A percentile compares a stretch with the other conserved stretches of the same genome.
phyloP scores from a whole-genome alignment of 257 asterid genomes.

The Nicotiana benthamiana region DNA sequence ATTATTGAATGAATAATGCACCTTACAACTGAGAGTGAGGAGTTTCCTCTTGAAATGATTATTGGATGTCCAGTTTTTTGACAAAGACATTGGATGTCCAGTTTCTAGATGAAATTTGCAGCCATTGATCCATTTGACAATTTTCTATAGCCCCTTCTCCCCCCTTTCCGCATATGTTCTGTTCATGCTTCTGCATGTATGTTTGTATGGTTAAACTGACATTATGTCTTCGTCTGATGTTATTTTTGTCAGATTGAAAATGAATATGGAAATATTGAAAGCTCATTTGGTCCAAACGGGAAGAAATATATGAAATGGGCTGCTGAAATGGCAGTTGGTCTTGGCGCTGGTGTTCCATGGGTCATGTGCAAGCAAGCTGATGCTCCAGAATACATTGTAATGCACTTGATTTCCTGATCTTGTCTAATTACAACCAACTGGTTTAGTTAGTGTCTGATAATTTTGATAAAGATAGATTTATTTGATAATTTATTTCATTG shows the following conservation, averaged over 20 bases:
- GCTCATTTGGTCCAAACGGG: conserved; percentile 62
- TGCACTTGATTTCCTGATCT: conserved; percentile 16
- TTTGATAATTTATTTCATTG: not conserved
- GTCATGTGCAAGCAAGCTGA: conserved; percentile 93
- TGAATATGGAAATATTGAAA: conserved; percentile 87
- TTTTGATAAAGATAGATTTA: not conserved
- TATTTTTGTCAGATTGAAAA: conserved; percentile 67
- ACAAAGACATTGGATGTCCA: not conserved
- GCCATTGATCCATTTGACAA: not conserved
- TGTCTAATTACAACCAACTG: conserved; percentile 3
- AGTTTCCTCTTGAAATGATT: not conserved
- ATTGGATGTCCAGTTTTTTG: not conserved
- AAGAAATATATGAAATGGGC: conserved; percentile 83
- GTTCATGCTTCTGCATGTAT: not conserved
- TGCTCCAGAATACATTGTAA: conserved; percentile 89
- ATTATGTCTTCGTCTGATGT: not conserved
- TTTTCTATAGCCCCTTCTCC: not conserved
- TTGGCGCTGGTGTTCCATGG: conserved; percentile 97
- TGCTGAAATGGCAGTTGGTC: conserved; percentile 88
- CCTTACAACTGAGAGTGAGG: not conserved
- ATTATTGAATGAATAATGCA: not conserved
- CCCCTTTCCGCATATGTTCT: not conserved
- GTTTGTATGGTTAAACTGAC: not conserved
- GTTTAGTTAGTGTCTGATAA: not conserved
- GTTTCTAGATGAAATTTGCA: not conserved